phyloP scores from a whole-genome alignment of 805 yeast species.

The Clavispora vitiphila region DNA sequence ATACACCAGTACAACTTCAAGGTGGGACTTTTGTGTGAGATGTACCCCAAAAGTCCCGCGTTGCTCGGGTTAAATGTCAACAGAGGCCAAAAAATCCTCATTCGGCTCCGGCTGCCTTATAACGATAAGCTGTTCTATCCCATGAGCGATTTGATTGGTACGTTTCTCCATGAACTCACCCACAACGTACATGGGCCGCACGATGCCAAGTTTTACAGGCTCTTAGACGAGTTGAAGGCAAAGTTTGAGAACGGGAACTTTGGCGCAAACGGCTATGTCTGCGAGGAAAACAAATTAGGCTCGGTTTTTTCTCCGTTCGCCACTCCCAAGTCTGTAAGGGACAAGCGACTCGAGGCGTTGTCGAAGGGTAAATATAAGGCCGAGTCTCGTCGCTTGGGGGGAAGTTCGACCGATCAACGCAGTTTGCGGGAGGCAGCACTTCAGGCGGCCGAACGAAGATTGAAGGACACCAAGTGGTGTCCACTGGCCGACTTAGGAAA shows the following conservation, averaged over 20 bases:
- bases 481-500: slow-evolving; percentile 13
- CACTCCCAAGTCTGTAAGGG: slow-evolving; percentile 15
- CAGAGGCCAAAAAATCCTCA: slow-evolving; percentile 63
- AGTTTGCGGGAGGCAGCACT: slow-evolving; percentile 42
- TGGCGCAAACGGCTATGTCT: slow-evolving; percentile 43
- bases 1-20: slow-evolving; percentile 63
- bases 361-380: slow-evolving; percentile 36
- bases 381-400: slow-evolving; percentile 32
- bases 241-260: slow-evolving; percentile 45
- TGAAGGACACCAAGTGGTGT: slow-evolving; percentile 50
- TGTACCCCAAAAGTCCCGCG: slow-evolving; percentile 64
- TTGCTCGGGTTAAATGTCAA: slow-evolving; percentile 82
- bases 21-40: slow-evolving; percentile 70
- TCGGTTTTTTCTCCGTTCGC: slow-evolving; percentile 15
- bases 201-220: slow-evolving; percentile 61
- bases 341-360: slow-evolving; percentile 39
- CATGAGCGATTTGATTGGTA: slow-evolving; percentile 64
- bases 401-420: slow-evolving; percentile 6
- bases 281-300: slow-evolving; percentile 47
- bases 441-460: slow-evolving; percentile 61
- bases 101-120: slow-evolving; percentile 60
- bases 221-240: slow-evolving; percentile 55
- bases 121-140: slow-evolving; percentile 56
- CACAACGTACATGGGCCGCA: slow-evolving; percentile 83
- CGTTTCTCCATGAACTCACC: slow-evolving; percentile 82